phyloP scores from a whole-genome alignment of 768 basidiomycete genomes.

The Suillus tomentosus region DNA sequence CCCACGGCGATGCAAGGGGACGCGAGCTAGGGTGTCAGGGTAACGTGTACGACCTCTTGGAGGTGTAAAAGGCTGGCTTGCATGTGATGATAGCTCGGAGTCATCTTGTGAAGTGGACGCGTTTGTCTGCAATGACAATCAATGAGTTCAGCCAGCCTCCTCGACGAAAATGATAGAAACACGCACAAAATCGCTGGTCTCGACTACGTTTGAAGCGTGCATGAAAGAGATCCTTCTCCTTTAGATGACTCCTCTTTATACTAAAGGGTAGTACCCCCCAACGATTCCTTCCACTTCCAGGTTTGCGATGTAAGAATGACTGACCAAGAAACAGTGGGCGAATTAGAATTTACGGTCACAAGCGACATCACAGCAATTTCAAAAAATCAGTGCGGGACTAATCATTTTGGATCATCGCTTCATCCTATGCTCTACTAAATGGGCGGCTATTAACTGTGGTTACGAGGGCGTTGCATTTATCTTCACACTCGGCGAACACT shows the following conservation, averaged over 20 bases:
- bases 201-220: not conserved
- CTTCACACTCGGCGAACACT: not conserved
- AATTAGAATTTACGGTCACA: not conserved
- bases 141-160: not conserved
- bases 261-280: not conserved
- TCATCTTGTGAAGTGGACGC: slow-evolving; percentile 5
- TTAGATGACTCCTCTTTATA: slow-evolving; percentile 1
- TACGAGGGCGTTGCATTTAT: not conserved
- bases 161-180: not conserved
- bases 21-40: slow-evolving; percentile 60
- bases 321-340: not conserved
- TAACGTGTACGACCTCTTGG: slow-evolving; percentile 51
- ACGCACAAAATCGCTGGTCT: slow-evolving; percentile 3
- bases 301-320: not conserved
- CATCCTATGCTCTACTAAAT: slow-evolving; percentile 1
- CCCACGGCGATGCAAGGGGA: slow-evolving; percentile 76
- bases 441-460: not conserved
- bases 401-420: not conserved
- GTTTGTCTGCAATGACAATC: not conserved
- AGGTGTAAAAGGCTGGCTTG: slow-evolving; percentile 43
- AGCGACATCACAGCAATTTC: slow-evolving; percentile 2
- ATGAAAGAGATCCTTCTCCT: slow-evolving; percentile 5
- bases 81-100: slow-evolving; percentile 10
- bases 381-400: slow-evolving; percentile 2
- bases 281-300: not conserved